phyloP scores from a whole-genome alignment of 164 flowering plant species.

The Nymphaea thermarum region DNA sequence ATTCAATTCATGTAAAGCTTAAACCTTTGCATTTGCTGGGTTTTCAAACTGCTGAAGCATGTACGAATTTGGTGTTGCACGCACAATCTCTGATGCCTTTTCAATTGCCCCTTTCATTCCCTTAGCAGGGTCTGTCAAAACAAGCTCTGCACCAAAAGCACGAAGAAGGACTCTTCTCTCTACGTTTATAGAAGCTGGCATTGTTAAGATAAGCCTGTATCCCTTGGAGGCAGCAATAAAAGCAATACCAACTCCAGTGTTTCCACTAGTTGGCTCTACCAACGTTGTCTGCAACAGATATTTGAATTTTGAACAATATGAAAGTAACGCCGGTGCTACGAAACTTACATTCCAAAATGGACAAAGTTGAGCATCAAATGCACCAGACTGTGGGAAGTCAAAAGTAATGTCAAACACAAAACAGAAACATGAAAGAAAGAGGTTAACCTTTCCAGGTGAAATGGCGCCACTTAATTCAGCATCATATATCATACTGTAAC shows the following conservation, averaged over 20 bases:
- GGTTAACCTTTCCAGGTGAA: conserved; percentile 59
- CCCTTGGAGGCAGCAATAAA: conserved; percentile 77
- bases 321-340: neutral
- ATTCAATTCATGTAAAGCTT: neutral
- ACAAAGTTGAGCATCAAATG: neutral
- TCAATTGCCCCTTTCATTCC: conserved; percentile 72
- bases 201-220: conserved; percentile 55
- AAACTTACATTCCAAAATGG: neutral
- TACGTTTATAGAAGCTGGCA: conserved; percentile 67
- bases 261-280: conserved; percentile 84
- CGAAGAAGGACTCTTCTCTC: conserved; percentile 73
- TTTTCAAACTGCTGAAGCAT: conserved; percentile 80
- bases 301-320: neutral
- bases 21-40: conserved; percentile 50
- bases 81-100: conserved; percentile 68
- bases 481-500: conserved; percentile 55
- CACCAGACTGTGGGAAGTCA: neutral
- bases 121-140: conserved; percentile 62
- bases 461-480: conserved; percentile 73
- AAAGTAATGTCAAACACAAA: neutral
- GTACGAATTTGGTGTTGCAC: conserved; percentile 52
- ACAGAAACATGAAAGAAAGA: neutral
- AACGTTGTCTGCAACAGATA: conserved; percentile 37
- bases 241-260: conserved; percentile 78
- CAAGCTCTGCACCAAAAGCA: conserved; percentile 72